These are phyloP conservation scores for Avicennia marina DNA, from an alignment of 257 asterid genomes.

Conservation along the genomic window DNA sequence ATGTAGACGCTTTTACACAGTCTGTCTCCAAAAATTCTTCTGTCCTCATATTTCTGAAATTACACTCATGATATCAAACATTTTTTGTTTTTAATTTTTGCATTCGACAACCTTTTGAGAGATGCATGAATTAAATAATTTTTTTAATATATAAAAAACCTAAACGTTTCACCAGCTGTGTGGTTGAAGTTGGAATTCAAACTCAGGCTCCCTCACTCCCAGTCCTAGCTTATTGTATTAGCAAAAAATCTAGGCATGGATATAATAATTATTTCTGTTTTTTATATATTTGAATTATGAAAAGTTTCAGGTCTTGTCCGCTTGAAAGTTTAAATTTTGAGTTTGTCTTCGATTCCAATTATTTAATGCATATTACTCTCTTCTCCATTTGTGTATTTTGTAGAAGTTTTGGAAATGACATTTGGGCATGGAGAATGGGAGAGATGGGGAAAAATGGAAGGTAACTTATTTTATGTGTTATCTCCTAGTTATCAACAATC, in stretches of 20 bases:
- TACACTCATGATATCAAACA: too few species aligned
- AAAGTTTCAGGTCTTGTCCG: constrained; percentile 2
- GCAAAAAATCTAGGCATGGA: too few species aligned
- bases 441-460: constrained; percentile 56
- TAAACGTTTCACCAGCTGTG: too few species aligned
- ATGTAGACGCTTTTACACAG: constrained; percentile 18
- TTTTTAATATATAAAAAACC: too few species aligned
- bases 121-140: constrained; percentile 4
- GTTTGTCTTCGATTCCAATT: not conserved
- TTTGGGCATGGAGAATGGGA: constrained; percentile 61
- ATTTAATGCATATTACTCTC: constrained; percentile 8
- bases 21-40: not conserved
- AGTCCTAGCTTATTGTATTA: too few species aligned
- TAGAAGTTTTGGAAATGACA: constrained; percentile 74
- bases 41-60: not conserved
- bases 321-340: constrained; percentile 5
- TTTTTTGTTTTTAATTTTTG: not conserved
- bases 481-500: not conserved
- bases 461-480: constrained; percentile 28
- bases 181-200: too few species aligned
- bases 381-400: constrained; percentile 21
- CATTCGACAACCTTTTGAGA: not conserved
- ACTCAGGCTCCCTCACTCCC: too few species aligned
- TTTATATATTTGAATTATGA: not conserved
- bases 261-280: too few species aligned